Evolutionary conservation across 1,139 yeast genomes (phyloP).

Genomic region (Lizanozyma gosingica): DNA sequence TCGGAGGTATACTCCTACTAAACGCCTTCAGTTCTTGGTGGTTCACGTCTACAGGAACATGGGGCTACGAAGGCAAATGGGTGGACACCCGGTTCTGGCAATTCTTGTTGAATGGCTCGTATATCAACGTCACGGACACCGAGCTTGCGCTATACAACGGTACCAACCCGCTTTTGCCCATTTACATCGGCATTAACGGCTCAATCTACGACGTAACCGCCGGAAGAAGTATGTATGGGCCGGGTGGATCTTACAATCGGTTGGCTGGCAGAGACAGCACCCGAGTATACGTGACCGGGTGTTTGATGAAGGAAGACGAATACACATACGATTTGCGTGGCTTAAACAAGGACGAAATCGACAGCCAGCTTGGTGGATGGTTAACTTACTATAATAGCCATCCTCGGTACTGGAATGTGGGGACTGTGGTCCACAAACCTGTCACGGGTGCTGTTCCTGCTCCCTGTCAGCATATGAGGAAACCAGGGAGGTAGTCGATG

Average conservation of each 20-base stretch:
- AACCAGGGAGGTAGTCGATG: constrained; percentile 27
- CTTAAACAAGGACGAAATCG: constrained; percentile 28
- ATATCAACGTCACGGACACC: constrained; percentile 30
- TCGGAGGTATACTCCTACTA: constrained; percentile 39
- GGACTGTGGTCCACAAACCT: constrained; percentile 38
- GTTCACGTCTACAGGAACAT: constrained; percentile 39
- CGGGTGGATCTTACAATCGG: constrained; percentile 50
- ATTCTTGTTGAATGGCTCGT: constrained; percentile 14
- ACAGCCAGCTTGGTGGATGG: constrained; percentile 36
- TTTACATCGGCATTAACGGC: constrained; percentile 60
- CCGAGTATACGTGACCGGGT: constrained; percentile 71
- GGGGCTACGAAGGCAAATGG: constrained; percentile 50
- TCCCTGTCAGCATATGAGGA: constrained; percentile 29
- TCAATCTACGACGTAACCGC: constrained; percentile 61
- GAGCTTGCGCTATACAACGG: constrained; percentile 52
- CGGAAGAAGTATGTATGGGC: constrained; percentile 51
- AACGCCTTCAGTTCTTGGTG: constrained; percentile 43
- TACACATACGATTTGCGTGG: constrained; percentile 67
- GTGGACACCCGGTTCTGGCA: constrained; percentile 34
- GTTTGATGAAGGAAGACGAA: constrained; percentile 49
- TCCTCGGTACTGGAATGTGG: constrained; percentile 56
- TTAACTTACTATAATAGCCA: constrained; percentile 39
- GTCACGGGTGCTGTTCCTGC: constrained; percentile 20
- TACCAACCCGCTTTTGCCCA: constrained; percentile 36
- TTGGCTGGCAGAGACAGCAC: constrained; percentile 68